Evolutionary conservation across 177 flowering plant genomes (phyloP).

Genomic region (Vitis hybrid): DNA sequence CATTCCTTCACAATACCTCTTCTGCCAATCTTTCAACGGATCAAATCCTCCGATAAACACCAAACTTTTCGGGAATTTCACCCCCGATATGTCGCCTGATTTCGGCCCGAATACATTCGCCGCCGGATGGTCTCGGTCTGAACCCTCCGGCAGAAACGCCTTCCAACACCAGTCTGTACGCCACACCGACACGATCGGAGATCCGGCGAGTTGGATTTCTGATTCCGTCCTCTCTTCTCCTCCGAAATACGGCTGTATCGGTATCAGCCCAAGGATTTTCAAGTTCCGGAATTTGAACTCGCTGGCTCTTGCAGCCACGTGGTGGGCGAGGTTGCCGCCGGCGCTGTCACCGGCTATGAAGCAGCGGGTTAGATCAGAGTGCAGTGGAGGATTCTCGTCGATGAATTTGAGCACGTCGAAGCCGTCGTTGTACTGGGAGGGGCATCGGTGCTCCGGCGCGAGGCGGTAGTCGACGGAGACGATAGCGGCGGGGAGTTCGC

Average conservation of each 20-base stretch:
- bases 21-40: slow-evolving; percentile 1
- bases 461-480: slow-evolving; percentile 49
- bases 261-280: slow-evolving; percentile 25
- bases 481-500: slow-evolving; percentile 27
- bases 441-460: slow-evolving; percentile 39
- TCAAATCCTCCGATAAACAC: slow-evolving; percentile 24
- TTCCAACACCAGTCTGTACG: slow-evolving; percentile 47
- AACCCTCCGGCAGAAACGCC: slow-evolving; percentile 44
- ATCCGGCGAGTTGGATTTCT: slow-evolving; percentile 25
- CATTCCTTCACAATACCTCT: too few species aligned
- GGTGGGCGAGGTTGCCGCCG: slow-evolving; percentile 54
- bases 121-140: slow-evolving; percentile 45
- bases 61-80: slow-evolving; percentile 18
- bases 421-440: slow-evolving; percentile 25
- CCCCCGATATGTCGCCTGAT: slow-evolving; percentile 6
- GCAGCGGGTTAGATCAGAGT: slow-evolving; percentile 27
- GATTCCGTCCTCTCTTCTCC: slow-evolving; percentile 46
- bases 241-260: slow-evolving; percentile 49
- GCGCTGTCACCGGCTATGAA: slow-evolving; percentile 58
- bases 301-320: slow-evolving; percentile 28
- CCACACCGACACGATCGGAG: slow-evolving; percentile 18
- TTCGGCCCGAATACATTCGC: slow-evolving; percentile 38
- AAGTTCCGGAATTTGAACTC: slow-evolving; percentile 15
- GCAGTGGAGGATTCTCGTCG: slow-evolving; percentile 24
- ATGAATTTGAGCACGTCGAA: slow-evolving; percentile 35